Percentiles rank a stretch among this genome's conserved stretches.
phyloP scores from a whole-genome alignment of 2,329 filamentous ascomycete species.

The Phyllosticta ampelicida region DNA sequence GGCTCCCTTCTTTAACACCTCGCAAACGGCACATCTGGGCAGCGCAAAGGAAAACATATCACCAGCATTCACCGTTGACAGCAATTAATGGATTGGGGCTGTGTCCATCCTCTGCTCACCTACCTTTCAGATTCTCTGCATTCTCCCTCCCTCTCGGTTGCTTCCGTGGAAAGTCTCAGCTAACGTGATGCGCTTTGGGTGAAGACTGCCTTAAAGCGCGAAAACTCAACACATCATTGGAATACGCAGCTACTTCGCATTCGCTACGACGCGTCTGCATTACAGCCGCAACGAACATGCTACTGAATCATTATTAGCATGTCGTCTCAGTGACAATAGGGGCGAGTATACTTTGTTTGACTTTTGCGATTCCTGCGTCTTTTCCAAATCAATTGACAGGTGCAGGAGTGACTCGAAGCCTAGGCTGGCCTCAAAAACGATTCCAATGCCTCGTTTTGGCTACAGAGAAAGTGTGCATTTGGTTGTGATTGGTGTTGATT shows the following conservation, averaged over 20 bases:
- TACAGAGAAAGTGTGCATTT: background rate
- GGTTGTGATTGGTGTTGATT: background rate
- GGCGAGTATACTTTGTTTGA: background rate
- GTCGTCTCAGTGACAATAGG: background rate
- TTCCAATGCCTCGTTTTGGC: background rate
- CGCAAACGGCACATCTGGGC: no score
- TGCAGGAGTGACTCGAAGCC: background rate
- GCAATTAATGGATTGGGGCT: background rate
- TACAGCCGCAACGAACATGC: background rate
- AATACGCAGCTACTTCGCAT: background rate
- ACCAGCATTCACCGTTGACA: background rate
- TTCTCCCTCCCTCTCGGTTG: background rate
- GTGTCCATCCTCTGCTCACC: background rate
- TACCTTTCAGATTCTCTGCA: background rate
- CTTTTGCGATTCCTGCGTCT: background rate
- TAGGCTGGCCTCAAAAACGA: background rate
- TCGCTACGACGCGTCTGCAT: background rate
- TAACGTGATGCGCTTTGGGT: background rate
- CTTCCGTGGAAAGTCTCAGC: background rate
- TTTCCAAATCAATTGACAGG: background rate
- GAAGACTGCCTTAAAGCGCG: background rate
- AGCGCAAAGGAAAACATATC: no score
- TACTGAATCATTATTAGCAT: background rate
- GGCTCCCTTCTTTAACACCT: no score
- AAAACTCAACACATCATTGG: background rate